Conservation (phyloP, 2,329 filamentous ascomycete genomes). For the Cyphellophora europaea region DNA sequence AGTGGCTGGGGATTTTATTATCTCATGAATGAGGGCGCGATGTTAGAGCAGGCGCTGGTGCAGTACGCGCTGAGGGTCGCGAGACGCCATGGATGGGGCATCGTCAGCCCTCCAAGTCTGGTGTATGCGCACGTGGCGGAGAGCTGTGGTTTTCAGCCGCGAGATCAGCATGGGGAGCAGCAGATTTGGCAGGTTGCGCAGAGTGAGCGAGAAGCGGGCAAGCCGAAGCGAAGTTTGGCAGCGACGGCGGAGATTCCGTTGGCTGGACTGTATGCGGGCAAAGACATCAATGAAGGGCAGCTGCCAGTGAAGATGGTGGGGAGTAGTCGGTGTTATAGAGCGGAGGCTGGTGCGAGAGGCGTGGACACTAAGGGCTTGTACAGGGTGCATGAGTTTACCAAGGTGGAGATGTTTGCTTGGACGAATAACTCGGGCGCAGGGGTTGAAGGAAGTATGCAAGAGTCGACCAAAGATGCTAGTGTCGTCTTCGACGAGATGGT, state of each 20-base stretch:
- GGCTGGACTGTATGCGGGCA: conserved; percentile 77
- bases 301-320: conserved; percentile 75
- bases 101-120: conserved; percentile 76
- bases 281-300: conserved; percentile 52
- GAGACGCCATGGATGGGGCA: conserved; percentile 64
- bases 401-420: conserved; percentile 97
- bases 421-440: conserved; percentile 35
- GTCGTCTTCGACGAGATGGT: conserved; percentile 75
- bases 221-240: conserved; percentile 65
- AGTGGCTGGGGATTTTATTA: conserved; percentile 98
- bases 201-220: conserved; percentile 50
- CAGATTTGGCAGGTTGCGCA: conserved; percentile 80
- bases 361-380: conserved; percentile 90
- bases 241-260: conserved; percentile 93
- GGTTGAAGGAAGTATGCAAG: not conserved
- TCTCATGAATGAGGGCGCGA: conserved; percentile 78
- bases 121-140: conserved; percentile 86
- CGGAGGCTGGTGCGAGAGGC: conserved; percentile 84
- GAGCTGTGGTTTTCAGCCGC: conserved; percentile 88
- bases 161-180: conserved; percentile 82
- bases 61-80: conserved; percentile 74
- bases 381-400: conserved; percentile 96
- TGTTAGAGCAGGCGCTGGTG: conserved; percentile 88
- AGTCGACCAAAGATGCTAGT: conserved; percentile 22
- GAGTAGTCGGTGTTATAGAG: conserved; percentile 85